Conservation (phyloP, 2,329 filamentous ascomycete genomes). For the Hymenoscyphus repandus region DNA sequence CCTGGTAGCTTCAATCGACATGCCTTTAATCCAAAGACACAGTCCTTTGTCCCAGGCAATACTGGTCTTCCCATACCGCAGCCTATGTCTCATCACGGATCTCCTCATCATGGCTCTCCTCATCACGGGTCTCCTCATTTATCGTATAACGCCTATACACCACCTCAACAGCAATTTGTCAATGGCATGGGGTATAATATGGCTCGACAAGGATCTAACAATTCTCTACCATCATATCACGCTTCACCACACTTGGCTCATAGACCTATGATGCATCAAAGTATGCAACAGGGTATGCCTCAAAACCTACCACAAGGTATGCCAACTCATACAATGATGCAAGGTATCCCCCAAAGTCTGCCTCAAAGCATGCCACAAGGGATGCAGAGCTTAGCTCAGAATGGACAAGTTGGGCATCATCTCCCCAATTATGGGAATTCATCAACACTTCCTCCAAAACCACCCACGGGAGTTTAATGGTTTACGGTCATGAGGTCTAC, state of each 20-base stretch:
- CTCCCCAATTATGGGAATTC: conserved; percentile 53
- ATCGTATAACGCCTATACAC: conserved; percentile 35
- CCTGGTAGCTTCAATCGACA: conserved; percentile 80
- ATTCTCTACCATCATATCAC: conserved; percentile 32
- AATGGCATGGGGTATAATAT: conserved; percentile 32
- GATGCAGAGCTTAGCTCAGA: conserved; percentile 21
- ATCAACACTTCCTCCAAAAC: conserved; percentile 48
- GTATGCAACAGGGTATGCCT: conserved; percentile 24
- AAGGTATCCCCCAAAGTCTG: conserved; percentile 19
- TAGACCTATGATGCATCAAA: conserved; percentile 32
- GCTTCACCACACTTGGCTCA: conserved; percentile 32
- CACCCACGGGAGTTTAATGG: conserved; percentile 38
- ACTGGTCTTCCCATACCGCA: conserved; percentile 43
- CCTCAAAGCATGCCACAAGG: conserved; percentile 22
- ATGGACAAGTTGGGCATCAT: conserved; percentile 37
- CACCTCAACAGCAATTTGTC: conserved; percentile 30
- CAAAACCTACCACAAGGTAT: conserved; percentile 26
- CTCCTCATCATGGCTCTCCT: conserved; percentile 29
- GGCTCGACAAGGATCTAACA: conserved; percentile 33
- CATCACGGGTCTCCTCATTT: conserved; percentile 37
- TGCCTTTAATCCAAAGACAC: conserved; percentile 89
- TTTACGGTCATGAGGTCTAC: conserved; percentile 24
- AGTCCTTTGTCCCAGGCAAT: conserved; percentile 76
- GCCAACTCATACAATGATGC: conserved; percentile 19
- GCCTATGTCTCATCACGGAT: conserved; percentile 29